Base-by-base conservation (phyloP, 495 filamentous ascomycete genomes). In the Daldinia loculata region DNA sequence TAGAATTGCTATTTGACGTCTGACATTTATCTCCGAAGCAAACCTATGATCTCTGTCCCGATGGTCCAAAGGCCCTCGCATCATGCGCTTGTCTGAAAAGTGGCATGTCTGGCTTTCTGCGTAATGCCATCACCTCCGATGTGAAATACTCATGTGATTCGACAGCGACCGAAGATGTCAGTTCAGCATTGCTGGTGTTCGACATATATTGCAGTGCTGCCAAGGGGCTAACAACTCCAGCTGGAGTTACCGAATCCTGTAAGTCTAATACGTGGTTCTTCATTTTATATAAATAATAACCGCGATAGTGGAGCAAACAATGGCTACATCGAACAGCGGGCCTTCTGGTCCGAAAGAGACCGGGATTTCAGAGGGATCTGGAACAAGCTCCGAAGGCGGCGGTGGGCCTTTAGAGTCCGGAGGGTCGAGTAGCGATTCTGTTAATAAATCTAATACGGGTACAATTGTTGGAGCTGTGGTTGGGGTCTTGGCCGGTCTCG, bases 31-130 rank as follows among this genome's bases (percentile, higher is more conserved):
- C 2, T 61, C 27, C 38, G 19, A 43, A 81, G 78, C 78, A 83
- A 79, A 78, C 82, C 0, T 38, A 65, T 4, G 19, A 71, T n/a
- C 24, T 81, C 55, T 87, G 84, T 50, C 82, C 82, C 6, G 63
- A 55, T 1, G 83, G 80, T 1, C 80, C 83, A 6, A 69, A 77
- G 58, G 81, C 78, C 1, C 75, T 86, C 12, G 84, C 82, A 2
- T 84, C 81, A 12, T 87, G 84, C 63, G 81, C 75, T 39, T 87
- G 84, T 61, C 56, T 84, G 30, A 84, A 86, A 53, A 79, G 79
- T 14, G 77, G 76, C 27, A 82, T 85, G 78, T 73, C 80, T 19
- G 61, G 48, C 15, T 65, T 69, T 9, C 57, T 85, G 8, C 68
- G 75, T 36, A 82, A 75, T 67, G 51, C 6, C 2, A 75, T 87